phyloP scores from a whole-genome alignment of 1,284 basidiomycete species.

The Cryptococcus amylolentus region DNA sequence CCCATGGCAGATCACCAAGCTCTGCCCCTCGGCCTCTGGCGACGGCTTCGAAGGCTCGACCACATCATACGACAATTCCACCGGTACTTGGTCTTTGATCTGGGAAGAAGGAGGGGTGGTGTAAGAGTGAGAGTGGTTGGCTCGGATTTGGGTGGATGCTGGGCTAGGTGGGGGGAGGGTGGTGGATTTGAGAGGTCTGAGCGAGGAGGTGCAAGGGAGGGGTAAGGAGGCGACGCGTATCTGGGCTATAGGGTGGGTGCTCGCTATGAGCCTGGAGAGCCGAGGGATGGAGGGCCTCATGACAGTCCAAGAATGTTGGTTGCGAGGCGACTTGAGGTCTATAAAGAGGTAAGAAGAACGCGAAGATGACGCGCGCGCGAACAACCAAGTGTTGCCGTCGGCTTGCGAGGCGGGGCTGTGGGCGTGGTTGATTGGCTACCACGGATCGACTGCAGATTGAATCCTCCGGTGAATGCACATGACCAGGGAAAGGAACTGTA shows the following conservation, averaged over 20 bases:
- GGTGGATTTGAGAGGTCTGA: background rate
- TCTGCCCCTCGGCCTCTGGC: slow-evolving; percentile 27
- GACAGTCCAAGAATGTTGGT: too few species aligned
- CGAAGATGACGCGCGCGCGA: background rate
- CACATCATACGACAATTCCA: slow-evolving; percentile 44
- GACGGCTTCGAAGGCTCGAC: slow-evolving; percentile 24
- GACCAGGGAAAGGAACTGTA: too few species aligned
- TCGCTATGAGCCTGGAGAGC: background rate
- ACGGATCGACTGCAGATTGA: too few species aligned
- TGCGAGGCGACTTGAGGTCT: too few species aligned
- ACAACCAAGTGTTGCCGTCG: background rate
- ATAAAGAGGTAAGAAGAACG: background rate
- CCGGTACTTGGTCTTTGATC: slow-evolving; percentile 15
- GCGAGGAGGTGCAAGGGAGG: background rate
- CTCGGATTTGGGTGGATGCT: background rate
- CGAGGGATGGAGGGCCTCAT: background rate
- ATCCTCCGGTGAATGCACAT: too few species aligned
- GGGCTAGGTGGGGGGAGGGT: background rate
- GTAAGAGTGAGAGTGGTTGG: background rate
- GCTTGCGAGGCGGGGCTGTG: background rate
- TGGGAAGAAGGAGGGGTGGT: background rate
- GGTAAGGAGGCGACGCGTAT: background rate
- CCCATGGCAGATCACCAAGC: slow-evolving; percentile 54
- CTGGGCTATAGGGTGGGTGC: background rate
- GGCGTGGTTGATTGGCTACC: too few species aligned